These are phyloP conservation scores for Gomphus bonarii DNA, from an alignment of 1,284 basidiomycete genomes.

Conservation along the genomic window DNA sequence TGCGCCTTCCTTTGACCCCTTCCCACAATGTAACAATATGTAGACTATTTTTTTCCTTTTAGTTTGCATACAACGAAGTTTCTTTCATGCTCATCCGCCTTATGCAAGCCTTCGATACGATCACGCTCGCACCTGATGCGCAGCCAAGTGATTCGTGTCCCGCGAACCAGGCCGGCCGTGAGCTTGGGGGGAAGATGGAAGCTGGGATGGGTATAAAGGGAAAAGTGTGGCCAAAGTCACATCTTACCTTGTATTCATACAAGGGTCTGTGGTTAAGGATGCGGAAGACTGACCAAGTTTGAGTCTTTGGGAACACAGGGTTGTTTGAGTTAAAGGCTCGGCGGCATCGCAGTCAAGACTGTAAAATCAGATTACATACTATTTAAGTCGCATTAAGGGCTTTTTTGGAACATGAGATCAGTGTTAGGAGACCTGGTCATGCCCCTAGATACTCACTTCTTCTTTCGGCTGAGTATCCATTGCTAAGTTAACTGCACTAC, in stretches of 20 bases:
- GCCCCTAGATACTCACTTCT: no score
- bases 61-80: conserved; percentile 63
- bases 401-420: no score
- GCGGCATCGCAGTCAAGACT: no score
- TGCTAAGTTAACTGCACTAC: no score
- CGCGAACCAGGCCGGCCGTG: not conserved
- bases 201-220: not conserved
- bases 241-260: conserved; percentile 40
- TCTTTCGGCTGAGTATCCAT: no score
- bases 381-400: no score
- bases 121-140: conserved; percentile 35
- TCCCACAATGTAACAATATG: not conserved
- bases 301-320: not conserved
- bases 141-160: conserved; percentile 21
- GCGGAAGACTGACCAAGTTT: not conserved
- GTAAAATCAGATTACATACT: no score
- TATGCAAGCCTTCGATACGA: conserved; percentile 43
- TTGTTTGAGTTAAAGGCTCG: no score
- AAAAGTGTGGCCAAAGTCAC: conserved; percentile 37
- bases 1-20: conserved; percentile 12
- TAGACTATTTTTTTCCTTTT: not conserved
- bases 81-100: conserved; percentile 57
- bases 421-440: no score
- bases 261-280: conserved; percentile 9
- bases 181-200: not conserved